These are phyloP conservation scores for Globisporangium megalacanthum DNA, from an alignment of 352 stramenopile species.

Conservation along the genomic window DNA sequence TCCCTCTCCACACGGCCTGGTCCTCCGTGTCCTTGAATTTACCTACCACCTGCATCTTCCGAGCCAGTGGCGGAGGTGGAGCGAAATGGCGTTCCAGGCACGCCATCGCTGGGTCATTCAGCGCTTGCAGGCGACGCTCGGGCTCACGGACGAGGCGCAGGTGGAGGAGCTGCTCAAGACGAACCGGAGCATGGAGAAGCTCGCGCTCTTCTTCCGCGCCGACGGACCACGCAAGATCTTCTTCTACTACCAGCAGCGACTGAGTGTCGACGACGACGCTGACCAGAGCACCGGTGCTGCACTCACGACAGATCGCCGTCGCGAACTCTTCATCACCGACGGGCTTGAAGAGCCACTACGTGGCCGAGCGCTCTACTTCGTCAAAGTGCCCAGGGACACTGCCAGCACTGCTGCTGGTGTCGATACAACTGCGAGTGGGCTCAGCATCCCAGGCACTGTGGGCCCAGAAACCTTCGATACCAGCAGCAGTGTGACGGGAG, in stretches of 20 bases:
- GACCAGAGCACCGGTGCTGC: conserved; percentile 7
- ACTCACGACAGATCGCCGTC: conserved; percentile 18
- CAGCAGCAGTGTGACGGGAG: not conserved
- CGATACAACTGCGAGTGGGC: not conserved
- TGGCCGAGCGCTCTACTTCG: conserved; percentile 67
- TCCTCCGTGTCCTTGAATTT: no score
- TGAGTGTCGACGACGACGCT: conserved; percentile 11
- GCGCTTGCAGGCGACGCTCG: conserved; percentile 66
- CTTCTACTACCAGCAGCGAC: conserved; percentile 67
- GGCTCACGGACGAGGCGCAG: conserved; percentile 65
- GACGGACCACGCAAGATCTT: conserved; percentile 70
- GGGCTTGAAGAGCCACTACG: conserved; percentile 63
- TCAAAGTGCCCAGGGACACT: conserved; percentile 43
- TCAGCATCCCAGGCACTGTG: conserved; percentile 2
- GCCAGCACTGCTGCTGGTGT: not conserved
- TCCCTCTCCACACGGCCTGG: no score
- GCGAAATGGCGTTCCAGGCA: conserved; percentile 75
- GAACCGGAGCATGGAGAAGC: conserved; percentile 76
- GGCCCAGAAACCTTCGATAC: conserved; percentile 16
- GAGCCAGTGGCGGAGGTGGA: no score
- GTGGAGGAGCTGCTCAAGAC: conserved; percentile 76
- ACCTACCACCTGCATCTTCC: no score
- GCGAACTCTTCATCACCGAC: conserved; percentile 81
- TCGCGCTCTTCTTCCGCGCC: conserved; percentile 62
- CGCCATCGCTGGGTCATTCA: conserved; percentile 84